A percentile compares a stretch with the other conserved stretches of the same genome.
These are phyloP conservation scores for Trichocladium antarcticum DNA, from an alignment of 495 filamentous ascomycete species.

Conservation along the genomic window DNA sequence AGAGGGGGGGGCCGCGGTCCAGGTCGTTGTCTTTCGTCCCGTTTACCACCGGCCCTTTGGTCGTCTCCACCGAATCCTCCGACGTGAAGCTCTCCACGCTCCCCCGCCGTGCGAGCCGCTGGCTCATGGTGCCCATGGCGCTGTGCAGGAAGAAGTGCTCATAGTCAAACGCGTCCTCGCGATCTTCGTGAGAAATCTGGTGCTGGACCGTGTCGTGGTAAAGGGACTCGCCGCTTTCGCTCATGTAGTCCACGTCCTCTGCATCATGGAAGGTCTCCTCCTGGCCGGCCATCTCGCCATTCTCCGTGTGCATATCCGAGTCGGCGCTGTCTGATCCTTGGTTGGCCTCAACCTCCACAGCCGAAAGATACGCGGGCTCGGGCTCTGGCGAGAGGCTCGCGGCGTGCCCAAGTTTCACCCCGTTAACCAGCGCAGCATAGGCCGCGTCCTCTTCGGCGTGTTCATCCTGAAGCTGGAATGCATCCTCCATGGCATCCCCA, in stretches of 20 bases:
- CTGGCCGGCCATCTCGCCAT: constrained; percentile 18
- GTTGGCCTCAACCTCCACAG: neutral
- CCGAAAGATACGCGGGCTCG: neutral
- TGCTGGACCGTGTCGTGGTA: constrained; percentile 47
- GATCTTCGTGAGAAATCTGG: constrained; percentile 69
- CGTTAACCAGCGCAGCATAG: constrained; percentile 12
- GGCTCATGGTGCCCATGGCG: constrained; percentile 61
- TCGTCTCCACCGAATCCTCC: constrained; percentile 65
- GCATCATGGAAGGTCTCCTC: constrained; percentile 21
- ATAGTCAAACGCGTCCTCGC: constrained; percentile 95
- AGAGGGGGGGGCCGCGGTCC: neutral
- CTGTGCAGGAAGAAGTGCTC: constrained; percentile 91
- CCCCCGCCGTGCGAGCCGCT: constrained; percentile 31
- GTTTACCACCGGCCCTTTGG: constrained; percentile 38
- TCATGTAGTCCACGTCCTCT: constrained; percentile 28
- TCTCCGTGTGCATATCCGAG: constrained; percentile 31
- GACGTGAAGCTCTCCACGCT: constrained; percentile 52
- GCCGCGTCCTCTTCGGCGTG: constrained; percentile 15
- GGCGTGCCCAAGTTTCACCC: constrained; percentile 6
- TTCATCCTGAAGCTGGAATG: neutral
- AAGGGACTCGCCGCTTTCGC: constrained; percentile 43
- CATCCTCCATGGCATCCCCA: constrained; percentile 9
- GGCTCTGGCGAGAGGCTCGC: constrained; percentile 8
- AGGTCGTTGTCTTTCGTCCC: neutral
- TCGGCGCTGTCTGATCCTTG: constrained; percentile 17